Evolutionary conservation across 2,329 filamentous ascomycete species (phyloP), one percentile per base, ranked within the genome.

Genomic region (Colletotrichum gigasporum): DNA sequence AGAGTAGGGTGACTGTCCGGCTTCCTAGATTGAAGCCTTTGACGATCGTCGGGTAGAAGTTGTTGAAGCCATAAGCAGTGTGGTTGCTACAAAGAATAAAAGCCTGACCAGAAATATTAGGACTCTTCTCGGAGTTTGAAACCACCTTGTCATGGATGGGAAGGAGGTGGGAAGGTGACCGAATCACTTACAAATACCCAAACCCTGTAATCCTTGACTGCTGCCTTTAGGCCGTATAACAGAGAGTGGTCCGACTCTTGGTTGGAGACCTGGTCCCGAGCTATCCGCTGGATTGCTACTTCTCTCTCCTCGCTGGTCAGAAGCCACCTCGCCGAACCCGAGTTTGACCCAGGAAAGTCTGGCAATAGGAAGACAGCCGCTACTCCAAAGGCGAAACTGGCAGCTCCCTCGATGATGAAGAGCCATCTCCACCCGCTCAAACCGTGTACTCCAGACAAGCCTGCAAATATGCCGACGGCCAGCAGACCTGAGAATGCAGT

Each of bases 1-100:
- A 71, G 11, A 73, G 68, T 3, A 75, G 70, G 1, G 73, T 74
- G 35, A 73, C 69, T n/a, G 71, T 74, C 9, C 57, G 69, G 24
- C 78, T 28, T 44, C 55, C 26, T 2, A 53, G 34, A 14, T 53
- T 53, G 22, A 53, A 41, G 4, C 34, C 86, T 54, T 80, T 78
- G 42, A 71, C 66, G 30, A 71, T 70, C 1, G 60, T 70, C 0
- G 67, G 66, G 56, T 69, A 72, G 59, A 72, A 71, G 54, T 60
- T 69, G 39, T 69, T 66, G 45, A 72, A 71, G 14, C 67, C 66
- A 16, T 70, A 71, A 0, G 69, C 65, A 18, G 44, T 63, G 16
- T 68, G 69, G 28, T 70, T 68, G 44, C 63, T 50, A 34, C 64
- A 67, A 14, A 68, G 65, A 64, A 71, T 68, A 11, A 53, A 39